phyloP scores from a whole-genome alignment of 2,329 filamentous ascomycete species.

The Aspergillus glaucus region DNA sequence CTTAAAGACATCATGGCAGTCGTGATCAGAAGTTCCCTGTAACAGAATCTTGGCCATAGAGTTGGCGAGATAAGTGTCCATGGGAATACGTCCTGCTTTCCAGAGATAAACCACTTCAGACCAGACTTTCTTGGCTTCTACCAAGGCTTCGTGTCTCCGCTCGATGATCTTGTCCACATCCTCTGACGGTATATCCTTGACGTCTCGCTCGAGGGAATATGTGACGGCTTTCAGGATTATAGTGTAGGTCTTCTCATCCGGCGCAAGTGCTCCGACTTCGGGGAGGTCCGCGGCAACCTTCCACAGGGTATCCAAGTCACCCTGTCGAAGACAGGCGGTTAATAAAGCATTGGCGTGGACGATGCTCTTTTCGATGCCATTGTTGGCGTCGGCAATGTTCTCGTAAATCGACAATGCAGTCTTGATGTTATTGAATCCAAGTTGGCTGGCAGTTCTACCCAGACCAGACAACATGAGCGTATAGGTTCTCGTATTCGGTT shows the following conservation, averaged over 20 bases:
- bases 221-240: constrained; percentile 75
- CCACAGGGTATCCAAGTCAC: constrained; percentile 76
- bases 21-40: constrained; percentile 51
- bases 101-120: constrained; percentile 70
- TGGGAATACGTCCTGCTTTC: constrained; percentile 59
- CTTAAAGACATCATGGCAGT: constrained; percentile 66
- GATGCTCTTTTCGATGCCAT: constrained; percentile 62
- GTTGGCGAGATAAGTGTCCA: constrained; percentile 75
- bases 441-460: constrained; percentile 50
- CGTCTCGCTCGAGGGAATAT: constrained; percentile 33
- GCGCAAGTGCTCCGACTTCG: constrained; percentile 53
- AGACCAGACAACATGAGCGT: constrained; percentile 76
- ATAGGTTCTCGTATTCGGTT: constrained; percentile 75
- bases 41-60: constrained; percentile 76
- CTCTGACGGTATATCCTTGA: constrained; percentile 24
- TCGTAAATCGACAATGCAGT: constrained; percentile 73
- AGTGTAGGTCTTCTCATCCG: constrained; percentile 70
- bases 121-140: constrained; percentile 72
- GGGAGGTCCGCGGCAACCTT: constrained; percentile 67
- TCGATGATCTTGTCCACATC: constrained; percentile 20
- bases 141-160: constrained; percentile 41
- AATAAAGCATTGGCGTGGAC: constrained; percentile 88
- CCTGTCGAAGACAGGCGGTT: constrained; percentile 66
- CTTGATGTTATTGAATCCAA: constrained; percentile 48
- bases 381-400: constrained; percentile 59